Conservation (phyloP, 2,329 filamentous ascomycete genomes). For the Arthroderma sp. region DNA sequence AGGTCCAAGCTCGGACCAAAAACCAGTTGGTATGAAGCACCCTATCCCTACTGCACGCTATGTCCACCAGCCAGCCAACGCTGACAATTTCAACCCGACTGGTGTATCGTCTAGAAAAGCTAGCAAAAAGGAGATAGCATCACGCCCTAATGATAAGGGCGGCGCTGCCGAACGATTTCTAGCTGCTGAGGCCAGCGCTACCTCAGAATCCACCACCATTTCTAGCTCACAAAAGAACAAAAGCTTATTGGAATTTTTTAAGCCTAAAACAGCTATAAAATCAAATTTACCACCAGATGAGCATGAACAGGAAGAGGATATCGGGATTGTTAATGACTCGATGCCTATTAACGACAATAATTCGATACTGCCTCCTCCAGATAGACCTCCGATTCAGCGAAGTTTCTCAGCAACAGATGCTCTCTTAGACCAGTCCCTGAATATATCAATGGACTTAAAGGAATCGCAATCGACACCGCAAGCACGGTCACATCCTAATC, state of each 20-base stretch:
- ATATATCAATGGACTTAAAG: background rate
- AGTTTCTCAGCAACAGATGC: background rate
- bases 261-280: background rate
- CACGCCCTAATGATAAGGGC: background rate
- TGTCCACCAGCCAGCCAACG: background rate
- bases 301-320: background rate
- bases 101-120: background rate
- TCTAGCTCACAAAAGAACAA: background rate
- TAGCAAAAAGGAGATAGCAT: background rate
- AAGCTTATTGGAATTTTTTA: slow-evolving; percentile 2
- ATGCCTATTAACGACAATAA: background rate
- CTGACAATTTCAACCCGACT: background rate
- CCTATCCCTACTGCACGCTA: background rate
- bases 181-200: background rate
- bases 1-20: slow-evolving; percentile 5
- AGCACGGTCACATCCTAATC: background rate
- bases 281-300: background rate
- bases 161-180: background rate
- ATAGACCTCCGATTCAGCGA: background rate
- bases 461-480: background rate
- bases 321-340: background rate
- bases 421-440: background rate
- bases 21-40: background rate
- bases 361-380: background rate
- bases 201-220: background rate